Evolutionary conservation across 139 green algal species (phyloP).

Genomic region (Chlamydomonas sp.): DNA sequence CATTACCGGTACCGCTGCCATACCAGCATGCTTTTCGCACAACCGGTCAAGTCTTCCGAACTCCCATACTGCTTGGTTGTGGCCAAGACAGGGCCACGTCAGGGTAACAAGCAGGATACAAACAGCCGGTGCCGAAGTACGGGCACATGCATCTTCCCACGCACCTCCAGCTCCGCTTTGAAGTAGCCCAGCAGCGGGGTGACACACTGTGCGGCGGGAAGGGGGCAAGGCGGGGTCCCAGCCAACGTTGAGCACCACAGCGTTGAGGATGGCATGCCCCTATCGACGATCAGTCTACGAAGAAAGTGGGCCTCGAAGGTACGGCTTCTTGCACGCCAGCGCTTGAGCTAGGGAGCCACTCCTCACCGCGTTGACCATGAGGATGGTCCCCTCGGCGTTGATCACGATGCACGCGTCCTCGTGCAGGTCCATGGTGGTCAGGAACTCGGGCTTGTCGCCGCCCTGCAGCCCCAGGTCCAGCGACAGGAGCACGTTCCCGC

Average conservation of each 20-base stretch:
- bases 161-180: constrained; percentile 45
- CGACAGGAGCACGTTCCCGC: constrained; percentile 5
- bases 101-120: neutral
- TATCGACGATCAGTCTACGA: neutral
- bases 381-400: constrained; percentile 41
- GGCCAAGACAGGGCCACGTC: too few species aligned
- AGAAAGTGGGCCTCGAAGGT: neutral
- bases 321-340: neutral
- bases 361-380: constrained; percentile 38
- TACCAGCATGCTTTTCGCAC: too few species aligned
- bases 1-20: too few species aligned
- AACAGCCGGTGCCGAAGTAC: too few species aligned
- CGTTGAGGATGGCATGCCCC: neutral
- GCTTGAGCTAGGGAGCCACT: neutral
- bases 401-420: constrained; percentile 50
- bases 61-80: neutral
- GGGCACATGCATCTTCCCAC: neutral
- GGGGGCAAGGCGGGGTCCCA: neutral
- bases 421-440: constrained; percentile 40
- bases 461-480: constrained; percentile 26
- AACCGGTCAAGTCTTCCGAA: neutral
- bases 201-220: neutral
- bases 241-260: too few species aligned
- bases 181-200: constrained; percentile 42
- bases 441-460: constrained; percentile 35